Percentiles rank a stretch among this genome's conserved stretches.
These are phyloP conservation scores for Chamaecrista fasciculata DNA, from an alignment of 306 rosid genomes.

Conservation along the genomic window DNA sequence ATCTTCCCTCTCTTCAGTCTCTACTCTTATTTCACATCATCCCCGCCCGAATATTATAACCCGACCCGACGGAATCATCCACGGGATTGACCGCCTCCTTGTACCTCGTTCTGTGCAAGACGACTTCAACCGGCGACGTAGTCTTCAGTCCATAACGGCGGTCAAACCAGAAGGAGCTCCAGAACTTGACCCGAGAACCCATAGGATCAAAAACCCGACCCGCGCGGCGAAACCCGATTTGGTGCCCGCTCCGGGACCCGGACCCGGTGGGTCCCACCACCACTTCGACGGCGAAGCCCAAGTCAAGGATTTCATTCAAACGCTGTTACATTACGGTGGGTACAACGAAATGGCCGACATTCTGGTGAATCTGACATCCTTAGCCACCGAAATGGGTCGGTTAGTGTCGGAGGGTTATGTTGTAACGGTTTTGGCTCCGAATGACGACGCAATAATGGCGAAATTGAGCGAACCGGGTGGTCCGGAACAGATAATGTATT, in stretches of 20 bases:
- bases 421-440: slow-evolving; percentile 72
- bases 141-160: slow-evolving; percentile 59
- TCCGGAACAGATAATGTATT: slow-evolving; percentile 81
- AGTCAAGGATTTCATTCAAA: slow-evolving; percentile 78
- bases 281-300: slow-evolving; percentile 73
- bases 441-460: slow-evolving; percentile 84
- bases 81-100: slow-evolving; percentile 64
- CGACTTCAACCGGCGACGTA: slow-evolving; percentile 69
- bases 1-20: slow-evolving; percentile 59
- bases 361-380: slow-evolving; percentile 66
- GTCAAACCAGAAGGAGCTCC: slow-evolving; percentile 78
- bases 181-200: slow-evolving; percentile 66
- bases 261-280: slow-evolving; percentile 78
- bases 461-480: slow-evolving; percentile 88
- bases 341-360: slow-evolving; percentile 87
- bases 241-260: slow-evolving; percentile 85
- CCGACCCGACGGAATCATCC: slow-evolving; percentile 80
- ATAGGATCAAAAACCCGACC: slow-evolving; percentile 55
- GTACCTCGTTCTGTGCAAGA: slow-evolving; percentile 65
- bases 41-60: slow-evolving; percentile 47
- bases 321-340: slow-evolving; percentile 71
- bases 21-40: slow-evolving; percentile 59
- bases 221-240: slow-evolving; percentile 46
- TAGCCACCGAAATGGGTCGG: slow-evolving; percentile 76
- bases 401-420: slow-evolving; percentile 79